Percentiles rank a stretch among this genome's conserved stretches.
These are phyloP conservation scores for Tillandsia fasciculata DNA, from an alignment of 176 grass and related monocot genomes.

Conservation along the genomic window DNA sequence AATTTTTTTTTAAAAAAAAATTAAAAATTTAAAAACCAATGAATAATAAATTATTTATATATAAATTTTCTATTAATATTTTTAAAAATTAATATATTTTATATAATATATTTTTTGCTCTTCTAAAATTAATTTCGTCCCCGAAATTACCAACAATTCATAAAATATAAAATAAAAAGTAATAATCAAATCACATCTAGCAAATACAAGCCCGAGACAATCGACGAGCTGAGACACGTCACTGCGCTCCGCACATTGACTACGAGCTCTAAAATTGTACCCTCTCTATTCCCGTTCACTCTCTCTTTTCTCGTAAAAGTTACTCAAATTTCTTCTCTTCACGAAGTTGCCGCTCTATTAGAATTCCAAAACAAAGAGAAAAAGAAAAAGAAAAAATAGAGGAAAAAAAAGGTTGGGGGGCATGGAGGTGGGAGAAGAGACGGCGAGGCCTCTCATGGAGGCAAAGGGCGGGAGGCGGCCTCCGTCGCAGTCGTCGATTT, in stretches of 20 bases:
- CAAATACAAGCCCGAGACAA: neutral
- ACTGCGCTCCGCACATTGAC: neutral
- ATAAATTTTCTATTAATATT: no score
- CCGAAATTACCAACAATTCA: no score
- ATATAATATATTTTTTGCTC: no score
- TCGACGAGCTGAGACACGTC: neutral
- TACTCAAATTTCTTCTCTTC: no score
- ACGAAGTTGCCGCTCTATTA: no score
- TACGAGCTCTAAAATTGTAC: no score
- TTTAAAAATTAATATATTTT: no score
- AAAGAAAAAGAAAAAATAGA: neutral
- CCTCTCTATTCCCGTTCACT: neutral
- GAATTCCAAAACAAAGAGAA: neutral
- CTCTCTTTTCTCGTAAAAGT: neutral
- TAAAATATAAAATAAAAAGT: no score
- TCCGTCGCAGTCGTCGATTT: slow-evolving; percentile 10
- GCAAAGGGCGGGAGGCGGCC: neutral
- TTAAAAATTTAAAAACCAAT: no score
- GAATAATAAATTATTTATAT: no score
- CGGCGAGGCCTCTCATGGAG: neutral
- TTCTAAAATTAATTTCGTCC: no score
- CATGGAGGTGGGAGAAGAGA: neutral
- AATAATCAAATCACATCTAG: neutral
- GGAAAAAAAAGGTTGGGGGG: neutral
- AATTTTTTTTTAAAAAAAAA: no score